These are phyloP conservation scores for Cadophora malorum DNA, from an alignment of 2,329 filamentous ascomycete species.

Conservation along the genomic window DNA sequence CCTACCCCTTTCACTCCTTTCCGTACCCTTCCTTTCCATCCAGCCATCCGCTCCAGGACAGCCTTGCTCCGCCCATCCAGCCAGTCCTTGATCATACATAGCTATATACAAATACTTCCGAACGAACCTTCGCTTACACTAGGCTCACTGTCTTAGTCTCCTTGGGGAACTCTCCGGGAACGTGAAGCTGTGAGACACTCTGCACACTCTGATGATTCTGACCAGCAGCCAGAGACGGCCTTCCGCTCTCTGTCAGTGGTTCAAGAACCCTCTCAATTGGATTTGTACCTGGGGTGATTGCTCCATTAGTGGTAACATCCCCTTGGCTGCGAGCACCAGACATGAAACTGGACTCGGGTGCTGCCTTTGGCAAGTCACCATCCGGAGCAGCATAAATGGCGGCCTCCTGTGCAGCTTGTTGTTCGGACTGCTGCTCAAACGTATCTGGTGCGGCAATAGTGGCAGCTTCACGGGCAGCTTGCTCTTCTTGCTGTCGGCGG, in stretches of 20 bases:
- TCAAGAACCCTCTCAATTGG: slow-evolving; percentile 27
- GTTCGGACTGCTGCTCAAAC: slow-evolving; percentile 26
- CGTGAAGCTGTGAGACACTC: slow-evolving; percentile 43
- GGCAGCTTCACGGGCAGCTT: slow-evolving; percentile 37
- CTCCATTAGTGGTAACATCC: slow-evolving; percentile 22
- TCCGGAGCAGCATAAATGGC: slow-evolving; percentile 34
- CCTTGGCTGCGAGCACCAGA: slow-evolving; percentile 37
- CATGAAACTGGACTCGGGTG: slow-evolving; percentile 31
- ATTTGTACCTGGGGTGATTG: not conserved
- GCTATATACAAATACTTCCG: slow-evolving; percentile 14
- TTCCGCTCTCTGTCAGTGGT: slow-evolving; percentile 30
- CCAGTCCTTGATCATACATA: slow-evolving; percentile 6
- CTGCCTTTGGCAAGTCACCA: not conserved
- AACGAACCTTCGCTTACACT: not conserved
- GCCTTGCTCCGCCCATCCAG: not conserved
- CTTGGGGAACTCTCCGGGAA: slow-evolving; percentile 44
- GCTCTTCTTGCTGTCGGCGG: slow-evolving; percentile 31
- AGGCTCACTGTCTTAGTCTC: slow-evolving; percentile 8
- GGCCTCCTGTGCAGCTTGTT: slow-evolving; percentile 34
- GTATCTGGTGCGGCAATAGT: slow-evolving; percentile 40
- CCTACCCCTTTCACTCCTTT: too few relatives aligned
- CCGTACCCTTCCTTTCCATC: not conserved
- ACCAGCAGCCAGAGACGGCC: slow-evolving; percentile 37
- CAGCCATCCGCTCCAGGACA: not conserved
- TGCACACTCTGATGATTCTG: slow-evolving; percentile 39